Evolutionary conservation across 1,139 yeast genomes (phyloP).

Genomic region (Pichia kudriavzevii): DNA sequence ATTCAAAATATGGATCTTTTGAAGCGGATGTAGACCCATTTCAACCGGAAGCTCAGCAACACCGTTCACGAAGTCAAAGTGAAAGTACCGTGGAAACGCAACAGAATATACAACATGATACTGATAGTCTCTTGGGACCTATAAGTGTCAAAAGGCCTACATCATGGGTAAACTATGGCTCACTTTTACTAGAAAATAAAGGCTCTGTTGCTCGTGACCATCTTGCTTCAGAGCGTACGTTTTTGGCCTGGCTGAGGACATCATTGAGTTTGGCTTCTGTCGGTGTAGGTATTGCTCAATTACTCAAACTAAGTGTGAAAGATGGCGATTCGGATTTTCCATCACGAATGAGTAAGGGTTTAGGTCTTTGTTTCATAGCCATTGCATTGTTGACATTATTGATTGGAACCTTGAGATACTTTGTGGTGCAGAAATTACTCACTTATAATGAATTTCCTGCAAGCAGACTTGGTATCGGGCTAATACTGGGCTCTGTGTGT

Average conservation of each 20-base stretch:
- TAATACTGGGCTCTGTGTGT: conserved; percentile 4
- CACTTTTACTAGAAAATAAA: conserved; percentile 37
- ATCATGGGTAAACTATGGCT: conserved; percentile 24
- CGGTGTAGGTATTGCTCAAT: conserved; percentile 50
- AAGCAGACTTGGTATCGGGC: conserved; percentile 13
- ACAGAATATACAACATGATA: conserved; percentile 2
- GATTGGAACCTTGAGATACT: conserved; percentile 16
- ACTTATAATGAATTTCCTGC: conserved; percentile 43
- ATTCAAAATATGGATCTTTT: conserved; percentile 5
- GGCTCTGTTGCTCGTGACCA: conserved; percentile 46
- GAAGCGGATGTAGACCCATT: conserved; percentile 3
- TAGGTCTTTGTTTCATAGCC: conserved; percentile 16
- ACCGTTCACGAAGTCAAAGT: neutral
- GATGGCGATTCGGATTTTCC: conserved; percentile 1
- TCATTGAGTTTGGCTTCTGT: conserved; percentile 47
- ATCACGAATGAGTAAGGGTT: conserved; percentile 13
- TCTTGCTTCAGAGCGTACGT: conserved; percentile 32
- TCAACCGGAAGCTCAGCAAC: no score
- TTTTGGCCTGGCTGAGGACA: conserved; percentile 31
- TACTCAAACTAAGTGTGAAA: conserved; percentile 33
- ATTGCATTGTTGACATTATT: conserved; percentile 11
- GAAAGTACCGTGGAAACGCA: neutral
- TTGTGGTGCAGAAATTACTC: conserved; percentile 32
- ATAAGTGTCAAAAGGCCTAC: conserved; percentile 17
- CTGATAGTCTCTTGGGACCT: conserved; percentile 7